Conservation (phyloP, 352 stramenopile genomes). For the Phytophthora idaei region DNA sequence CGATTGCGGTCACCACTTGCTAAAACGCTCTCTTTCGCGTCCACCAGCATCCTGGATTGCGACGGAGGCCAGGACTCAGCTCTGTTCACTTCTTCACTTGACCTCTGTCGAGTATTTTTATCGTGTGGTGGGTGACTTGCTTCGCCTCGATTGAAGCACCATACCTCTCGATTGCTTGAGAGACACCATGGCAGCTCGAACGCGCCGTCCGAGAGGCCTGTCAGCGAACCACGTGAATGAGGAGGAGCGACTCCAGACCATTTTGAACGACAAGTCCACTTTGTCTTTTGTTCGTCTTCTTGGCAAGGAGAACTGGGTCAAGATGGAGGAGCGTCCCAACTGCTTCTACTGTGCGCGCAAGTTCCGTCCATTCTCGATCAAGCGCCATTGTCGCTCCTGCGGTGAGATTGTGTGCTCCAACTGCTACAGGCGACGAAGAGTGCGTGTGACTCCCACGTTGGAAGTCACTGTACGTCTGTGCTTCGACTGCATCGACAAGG, state of each 20-base stretch:
- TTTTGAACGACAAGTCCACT: conserved; percentile 65
- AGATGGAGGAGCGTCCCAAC: conserved; percentile 63
- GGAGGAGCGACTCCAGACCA: conserved; percentile 57
- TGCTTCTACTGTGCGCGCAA: conserved; percentile 84
- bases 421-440: conserved; percentile 69
- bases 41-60: conserved; percentile 1
- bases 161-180: conserved; percentile 5
- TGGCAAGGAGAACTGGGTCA: conserved; percentile 78
- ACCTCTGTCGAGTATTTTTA: conserved; percentile 36
- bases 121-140: not conserved
- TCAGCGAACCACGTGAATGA: conserved; percentile 59
- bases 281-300: conserved; percentile 52
- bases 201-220: conserved; percentile 49
- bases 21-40: conserved; percentile 42
- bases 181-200: conserved; percentile 27
- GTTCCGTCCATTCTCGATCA: conserved; percentile 77
- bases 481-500: conserved; percentile 82
- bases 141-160: not conserved
- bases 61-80: not conserved
- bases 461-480: conserved; percentile 65
- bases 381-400: conserved; percentile 83
- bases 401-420: conserved; percentile 80
- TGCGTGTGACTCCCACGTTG: conserved; percentile 42
- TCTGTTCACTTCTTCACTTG: conserved; percentile 30
- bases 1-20: conserved; percentile 14